Conservation (phyloP, 148 eudicot genomes). For the Rhododendron williamsianum region DNA sequence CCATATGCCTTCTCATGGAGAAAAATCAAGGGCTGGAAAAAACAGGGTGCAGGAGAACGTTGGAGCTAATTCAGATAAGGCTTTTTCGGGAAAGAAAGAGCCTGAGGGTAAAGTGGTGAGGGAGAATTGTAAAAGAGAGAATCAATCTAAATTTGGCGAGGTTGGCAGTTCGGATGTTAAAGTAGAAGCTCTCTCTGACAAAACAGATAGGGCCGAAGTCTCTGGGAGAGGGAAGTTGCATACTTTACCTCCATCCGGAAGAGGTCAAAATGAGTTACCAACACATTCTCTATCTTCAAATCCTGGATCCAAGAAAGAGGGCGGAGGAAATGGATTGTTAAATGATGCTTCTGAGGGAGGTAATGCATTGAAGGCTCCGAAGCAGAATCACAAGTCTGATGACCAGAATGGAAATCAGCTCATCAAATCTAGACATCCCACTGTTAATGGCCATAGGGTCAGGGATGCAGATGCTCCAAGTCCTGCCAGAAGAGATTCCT, state of each 20-base stretch:
- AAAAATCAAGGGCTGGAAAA: conserved; percentile 37
- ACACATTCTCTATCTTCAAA: conserved; percentile 15
- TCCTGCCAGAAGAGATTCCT: conserved; percentile 65
- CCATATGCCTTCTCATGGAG: conserved; percentile 26
- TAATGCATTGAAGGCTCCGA: conserved; percentile 33
- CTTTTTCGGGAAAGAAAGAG: conserved; percentile 19
- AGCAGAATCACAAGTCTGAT: conserved; percentile 35
- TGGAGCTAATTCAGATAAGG: conserved; percentile 24
- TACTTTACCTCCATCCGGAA: conserved; percentile 42
- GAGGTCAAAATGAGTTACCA: conserved; percentile 33
- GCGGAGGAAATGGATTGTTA: conserved; percentile 25
- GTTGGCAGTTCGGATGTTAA: conserved; percentile 30
- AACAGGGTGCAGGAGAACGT: conserved; percentile 41
- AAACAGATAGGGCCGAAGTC: conserved; percentile 25
- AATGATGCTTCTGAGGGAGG: conserved; percentile 32
- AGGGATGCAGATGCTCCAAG: conserved; percentile 60
- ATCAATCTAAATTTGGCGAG: conserved; percentile 21
- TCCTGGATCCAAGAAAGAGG: conserved; percentile 29
- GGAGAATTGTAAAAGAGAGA: conserved; percentile 27
- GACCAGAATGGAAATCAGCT: conserved; percentile 36
- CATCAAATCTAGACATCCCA: conserved; percentile 31
- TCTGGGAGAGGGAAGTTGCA: conserved; percentile 47
- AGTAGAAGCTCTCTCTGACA: conserved; percentile 28
- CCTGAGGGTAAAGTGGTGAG: conserved; percentile 15
- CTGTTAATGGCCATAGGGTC: conserved; percentile 47